These are phyloP conservation scores for Elaeis oleifera DNA, from an alignment of 202 grass and related monocot species.

Conservation along the genomic window DNA sequence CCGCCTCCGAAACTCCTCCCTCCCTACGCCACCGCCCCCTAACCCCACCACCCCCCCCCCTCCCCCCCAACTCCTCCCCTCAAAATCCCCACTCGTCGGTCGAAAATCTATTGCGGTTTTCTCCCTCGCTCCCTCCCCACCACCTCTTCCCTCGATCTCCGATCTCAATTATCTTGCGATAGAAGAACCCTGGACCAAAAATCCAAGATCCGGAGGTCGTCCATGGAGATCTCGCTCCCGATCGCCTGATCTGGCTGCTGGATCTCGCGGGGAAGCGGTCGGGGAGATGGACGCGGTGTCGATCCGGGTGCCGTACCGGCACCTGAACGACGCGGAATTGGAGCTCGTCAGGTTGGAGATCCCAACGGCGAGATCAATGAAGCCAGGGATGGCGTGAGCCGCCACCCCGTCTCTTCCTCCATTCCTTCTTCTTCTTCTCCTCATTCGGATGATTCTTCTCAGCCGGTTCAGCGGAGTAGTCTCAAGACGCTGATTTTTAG, in stretches of 20 bases:
- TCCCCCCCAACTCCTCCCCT: too few relatives aligned
- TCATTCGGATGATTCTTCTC: neutral
- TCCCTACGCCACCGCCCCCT: too few relatives aligned
- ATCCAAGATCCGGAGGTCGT: too few relatives aligned
- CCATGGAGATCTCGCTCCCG: too few relatives aligned
- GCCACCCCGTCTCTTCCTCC: neutral
- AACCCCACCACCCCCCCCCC: too few relatives aligned
- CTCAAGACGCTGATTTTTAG: conserved; percentile 59
- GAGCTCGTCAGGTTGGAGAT: conserved; percentile 61
- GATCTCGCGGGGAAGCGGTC: conserved; percentile 27
- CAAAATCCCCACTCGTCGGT: too few relatives aligned
- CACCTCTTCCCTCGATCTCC: too few relatives aligned
- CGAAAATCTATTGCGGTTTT: too few relatives aligned
- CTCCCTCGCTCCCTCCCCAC: too few relatives aligned
- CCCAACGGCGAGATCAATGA: conserved; percentile 7
- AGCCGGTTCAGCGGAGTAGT: conserved; percentile 2
- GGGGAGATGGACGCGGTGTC: conserved; percentile 26
- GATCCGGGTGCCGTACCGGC: conserved; percentile 69
- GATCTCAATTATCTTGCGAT: too few relatives aligned
- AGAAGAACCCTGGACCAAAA: too few relatives aligned
- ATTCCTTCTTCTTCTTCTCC: neutral
- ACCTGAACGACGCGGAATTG: conserved; percentile 64
- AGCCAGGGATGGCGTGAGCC: neutral
- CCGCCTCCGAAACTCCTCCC: too few relatives aligned
- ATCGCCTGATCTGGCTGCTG: conserved; percentile 40